phyloP scores from a whole-genome alignment of 2,329 filamentous ascomycete species.

The Penicillium sp. region DNA sequence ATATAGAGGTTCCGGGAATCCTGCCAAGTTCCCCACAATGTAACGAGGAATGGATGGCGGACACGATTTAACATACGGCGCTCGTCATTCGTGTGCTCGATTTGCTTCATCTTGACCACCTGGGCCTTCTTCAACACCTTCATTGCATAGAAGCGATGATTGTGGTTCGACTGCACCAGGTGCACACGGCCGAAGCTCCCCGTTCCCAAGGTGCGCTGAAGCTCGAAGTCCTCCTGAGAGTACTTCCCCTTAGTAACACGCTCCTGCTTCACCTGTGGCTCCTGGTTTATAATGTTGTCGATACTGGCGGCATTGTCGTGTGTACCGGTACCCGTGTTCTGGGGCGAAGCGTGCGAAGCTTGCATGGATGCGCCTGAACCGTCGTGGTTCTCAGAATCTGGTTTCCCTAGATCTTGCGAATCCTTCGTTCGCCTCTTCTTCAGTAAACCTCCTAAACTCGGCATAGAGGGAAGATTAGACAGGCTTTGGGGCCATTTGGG shows the following conservation, averaged over 20 bases:
- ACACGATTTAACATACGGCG: slow-evolving; percentile 92
- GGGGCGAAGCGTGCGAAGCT: slow-evolving; percentile 43
- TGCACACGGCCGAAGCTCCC: slow-evolving; percentile 97
- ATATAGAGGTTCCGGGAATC: slow-evolving; percentile 96
- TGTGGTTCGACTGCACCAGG: slow-evolving; percentile 95
- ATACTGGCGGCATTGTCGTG: slow-evolving; percentile 71
- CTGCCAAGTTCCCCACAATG: slow-evolving; percentile 97
- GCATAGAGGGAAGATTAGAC: slow-evolving; percentile 60
- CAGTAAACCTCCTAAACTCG: slow-evolving; percentile 82
- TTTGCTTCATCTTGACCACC: slow-evolving; percentile 99
- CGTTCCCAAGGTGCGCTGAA: slow-evolving; percentile 88
- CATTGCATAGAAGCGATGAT: slow-evolving; percentile 95
- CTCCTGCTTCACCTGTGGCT: slow-evolving; percentile 19
- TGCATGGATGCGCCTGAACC: slow-evolving; percentile 37
- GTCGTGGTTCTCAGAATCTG: slow-evolving; percentile 13
- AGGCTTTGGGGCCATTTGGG: slow-evolving; percentile 11
- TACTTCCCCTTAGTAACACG: slow-evolving; percentile 96
- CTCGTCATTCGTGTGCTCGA: slow-evolving; percentile 99
- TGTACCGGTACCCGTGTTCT: slow-evolving; percentile 44
- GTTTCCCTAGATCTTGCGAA: slow-evolving; percentile 46
- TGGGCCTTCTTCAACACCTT: slow-evolving; percentile 98
- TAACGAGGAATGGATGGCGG: slow-evolving; percentile 96
- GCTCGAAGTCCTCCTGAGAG: slow-evolving; percentile 82
- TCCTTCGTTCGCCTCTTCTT: slow-evolving; percentile 99
- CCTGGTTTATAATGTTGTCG: slow-evolving; percentile 72